A percentile compares a stretch with the other conserved stretches of the same genome.
These are phyloP conservation scores for Colletotrichum cuscutae DNA, from an alignment of 2,329 filamentous ascomycete species.

Conservation along the genomic window DNA sequence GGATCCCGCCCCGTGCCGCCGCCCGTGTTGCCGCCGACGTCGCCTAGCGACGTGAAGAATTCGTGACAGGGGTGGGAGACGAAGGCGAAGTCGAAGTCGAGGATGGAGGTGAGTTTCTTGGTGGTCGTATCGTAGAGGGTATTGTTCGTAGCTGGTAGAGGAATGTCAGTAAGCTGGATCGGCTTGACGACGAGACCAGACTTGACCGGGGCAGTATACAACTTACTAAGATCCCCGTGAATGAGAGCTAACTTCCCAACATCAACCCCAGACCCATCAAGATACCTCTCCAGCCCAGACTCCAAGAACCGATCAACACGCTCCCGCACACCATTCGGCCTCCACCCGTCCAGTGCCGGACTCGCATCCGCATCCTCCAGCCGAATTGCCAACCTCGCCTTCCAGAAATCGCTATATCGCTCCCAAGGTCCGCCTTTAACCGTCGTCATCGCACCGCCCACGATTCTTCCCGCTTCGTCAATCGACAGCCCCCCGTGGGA, in stretches of 20 bases:
- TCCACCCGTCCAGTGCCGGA: slow-evolving; percentile 38
- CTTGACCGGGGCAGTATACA: too few species aligned
- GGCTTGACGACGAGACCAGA: too few species aligned
- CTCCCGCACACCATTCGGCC: slow-evolving; percentile 17
- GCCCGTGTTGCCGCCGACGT: slow-evolving; percentile 26
- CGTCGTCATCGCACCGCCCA: slow-evolving; percentile 34
- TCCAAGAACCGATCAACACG: slow-evolving; percentile 36
- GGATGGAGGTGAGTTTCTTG: slow-evolving; percentile 38
- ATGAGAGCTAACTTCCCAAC: slow-evolving; percentile 31
- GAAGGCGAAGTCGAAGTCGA: slow-evolving; percentile 43
- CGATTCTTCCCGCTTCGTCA: slow-evolving; percentile 28
- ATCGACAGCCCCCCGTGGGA: slow-evolving; percentile 39
- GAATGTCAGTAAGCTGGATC: too few species aligned
- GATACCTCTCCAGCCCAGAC: slow-evolving; percentile 16
- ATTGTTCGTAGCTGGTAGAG: slow-evolving; percentile 40
- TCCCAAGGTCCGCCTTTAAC: slow-evolving; percentile 35
- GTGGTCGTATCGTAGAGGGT: slow-evolving; percentile 38
- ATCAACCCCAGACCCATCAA: slow-evolving; percentile 34
- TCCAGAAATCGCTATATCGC: slow-evolving; percentile 35
- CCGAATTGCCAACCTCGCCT: slow-evolving; percentile 12
- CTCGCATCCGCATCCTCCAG: slow-evolving; percentile 31
- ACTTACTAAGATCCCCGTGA: slow-evolving; percentile 43
- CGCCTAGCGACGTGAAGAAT: slow-evolving; percentile 38
- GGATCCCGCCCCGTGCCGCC: slow-evolving; percentile 9
- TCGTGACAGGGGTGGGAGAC: slow-evolving; percentile 40